These are phyloP conservation scores for Sporothrix pallida DNA, from an alignment of 2,329 filamentous ascomycete genomes.

Conservation along the genomic window DNA sequence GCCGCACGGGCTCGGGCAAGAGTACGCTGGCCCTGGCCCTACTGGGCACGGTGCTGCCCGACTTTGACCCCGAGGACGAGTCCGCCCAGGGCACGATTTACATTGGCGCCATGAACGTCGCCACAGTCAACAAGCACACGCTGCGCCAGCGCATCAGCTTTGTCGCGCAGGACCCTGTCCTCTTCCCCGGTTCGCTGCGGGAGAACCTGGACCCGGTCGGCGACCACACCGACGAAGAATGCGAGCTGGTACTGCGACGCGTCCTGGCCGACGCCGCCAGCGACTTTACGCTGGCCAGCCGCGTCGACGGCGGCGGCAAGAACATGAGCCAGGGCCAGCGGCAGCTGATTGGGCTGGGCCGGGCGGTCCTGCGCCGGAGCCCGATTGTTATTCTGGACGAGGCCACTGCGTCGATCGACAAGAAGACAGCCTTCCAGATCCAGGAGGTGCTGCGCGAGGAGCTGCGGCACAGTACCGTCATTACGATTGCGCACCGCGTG, in stretches of 20 bases:
- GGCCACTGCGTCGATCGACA: constrained; percentile 68
- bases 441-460: constrained; percentile 63
- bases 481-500: constrained; percentile 69
- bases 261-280: constrained; percentile 56
- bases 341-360: constrained; percentile 65
- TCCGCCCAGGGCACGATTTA: constrained; percentile 54
- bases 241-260: constrained; percentile 59
- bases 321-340: constrained; percentile 68
- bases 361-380: constrained; percentile 64
- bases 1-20: constrained; percentile 86
- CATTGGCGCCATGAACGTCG: constrained; percentile 61
- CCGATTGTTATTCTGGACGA: constrained; percentile 69
- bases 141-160: constrained; percentile 65
- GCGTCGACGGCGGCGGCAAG: constrained; percentile 64
- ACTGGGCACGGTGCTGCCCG: constrained; percentile 61
- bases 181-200: constrained; percentile 64
- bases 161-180: constrained; percentile 67
- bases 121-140: constrained; percentile 58
- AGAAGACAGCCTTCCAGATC: constrained; percentile 62
- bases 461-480: constrained; percentile 62
- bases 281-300: constrained; percentile 53
- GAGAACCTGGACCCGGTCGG: constrained; percentile 72
- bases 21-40: constrained; percentile 72
- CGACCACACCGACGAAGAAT: constrained; percentile 60
- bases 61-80: constrained; percentile 38